These are phyloP conservation scores for Daldinia vernicosa DNA, from an alignment of 495 filamentous ascomycete genomes.

Conservation along the genomic window DNA sequence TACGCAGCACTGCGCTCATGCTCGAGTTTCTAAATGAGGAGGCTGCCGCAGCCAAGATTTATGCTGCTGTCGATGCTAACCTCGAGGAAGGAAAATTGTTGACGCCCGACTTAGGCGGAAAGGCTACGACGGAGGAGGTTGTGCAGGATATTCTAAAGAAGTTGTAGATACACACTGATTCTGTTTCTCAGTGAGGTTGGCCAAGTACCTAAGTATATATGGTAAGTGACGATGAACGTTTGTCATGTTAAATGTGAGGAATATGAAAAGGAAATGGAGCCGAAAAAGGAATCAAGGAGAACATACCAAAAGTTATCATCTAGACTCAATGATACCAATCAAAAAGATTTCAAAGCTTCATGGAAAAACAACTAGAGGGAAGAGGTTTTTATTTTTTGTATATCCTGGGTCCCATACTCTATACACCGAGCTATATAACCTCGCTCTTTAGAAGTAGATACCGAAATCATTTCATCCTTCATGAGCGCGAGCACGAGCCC, in stretches of 20 bases:
- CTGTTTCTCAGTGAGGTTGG: background rate
- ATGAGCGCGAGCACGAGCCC: background rate
- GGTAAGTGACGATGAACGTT: background rate
- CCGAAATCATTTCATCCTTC: constrained; percentile 2
- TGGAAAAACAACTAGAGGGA: constrained; percentile 20
- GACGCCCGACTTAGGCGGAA: constrained; percentile 91
- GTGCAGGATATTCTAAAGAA: constrained; percentile 87
- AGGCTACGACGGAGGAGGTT: constrained; percentile 86
- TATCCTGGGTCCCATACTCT: background rate
- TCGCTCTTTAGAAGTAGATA: constrained; percentile 1
- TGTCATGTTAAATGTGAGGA: background rate
- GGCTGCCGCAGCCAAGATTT: constrained; percentile 85
- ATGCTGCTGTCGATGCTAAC: constrained; percentile 90
- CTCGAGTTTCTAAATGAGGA: constrained; percentile 92
- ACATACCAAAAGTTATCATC: constrained; percentile 2
- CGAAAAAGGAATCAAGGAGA: background rate
- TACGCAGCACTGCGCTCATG: constrained; percentile 92
- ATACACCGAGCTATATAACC: constrained; percentile 4
- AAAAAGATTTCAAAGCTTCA: background rate
- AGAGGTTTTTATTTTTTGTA: constrained; percentile 26
- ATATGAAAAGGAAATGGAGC: background rate
- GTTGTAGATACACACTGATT: constrained; percentile 56
- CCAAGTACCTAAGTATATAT: background rate
- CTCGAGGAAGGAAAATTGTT: constrained; percentile 82
- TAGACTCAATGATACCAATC: constrained; percentile 23